Percentiles rank a stretch among this genome's conserved stretches.
Evolutionary conservation across 108 stramenopile species (phyloP).

Genomic region (Discostella pseudostelligera): DNA sequence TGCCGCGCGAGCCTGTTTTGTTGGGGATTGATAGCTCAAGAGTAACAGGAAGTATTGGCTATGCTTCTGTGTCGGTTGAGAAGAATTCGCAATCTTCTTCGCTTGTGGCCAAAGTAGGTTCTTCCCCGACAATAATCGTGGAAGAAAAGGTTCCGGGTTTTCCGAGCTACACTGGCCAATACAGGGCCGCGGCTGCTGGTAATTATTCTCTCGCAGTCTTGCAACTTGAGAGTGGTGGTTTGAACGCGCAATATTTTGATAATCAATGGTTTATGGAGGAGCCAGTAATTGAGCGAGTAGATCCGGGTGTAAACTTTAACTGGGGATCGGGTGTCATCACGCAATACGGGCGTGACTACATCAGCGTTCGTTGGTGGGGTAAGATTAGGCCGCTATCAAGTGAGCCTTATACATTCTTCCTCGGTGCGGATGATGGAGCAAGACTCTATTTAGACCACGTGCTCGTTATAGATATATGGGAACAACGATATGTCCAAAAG

Average conservation of each 20-base stretch:
- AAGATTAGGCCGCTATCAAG: conserved; percentile 58
- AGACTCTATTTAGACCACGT: conserved; percentile 76
- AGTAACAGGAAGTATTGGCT: conserved; percentile 61
- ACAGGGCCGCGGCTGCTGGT: conserved; percentile 57
- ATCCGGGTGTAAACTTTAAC: conserved; percentile 57
- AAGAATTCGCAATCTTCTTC: conserved; percentile 29
- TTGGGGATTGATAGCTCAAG: conserved; percentile 29
- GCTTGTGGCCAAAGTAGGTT: conserved; percentile 38
- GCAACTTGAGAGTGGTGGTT: conserved; percentile 73
- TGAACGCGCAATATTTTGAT: conserved; percentile 73
- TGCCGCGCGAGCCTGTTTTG: conserved; percentile 48
- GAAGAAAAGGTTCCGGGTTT: conserved; percentile 72
- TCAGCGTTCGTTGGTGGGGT: conserved; percentile 77
- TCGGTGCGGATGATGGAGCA: conserved; percentile 68
- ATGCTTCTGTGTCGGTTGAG: conserved; percentile 11
- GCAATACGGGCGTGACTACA: conserved; percentile 73
- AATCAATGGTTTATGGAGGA: conserved; percentile 79
- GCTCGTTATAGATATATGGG: conserved; percentile 75
- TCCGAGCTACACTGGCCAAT: conserved; percentile 73
- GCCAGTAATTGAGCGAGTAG: conserved; percentile 66
- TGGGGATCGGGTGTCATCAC: conserved; percentile 75
- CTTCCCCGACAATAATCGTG: conserved; percentile 42
- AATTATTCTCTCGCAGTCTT: conserved; percentile 60
- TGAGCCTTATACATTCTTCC: conserved; percentile 74
- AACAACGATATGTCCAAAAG: conserved; percentile 44